Evolutionary conservation across 225 moss, liverwort and hornwort species (phyloP).

Genomic region (Lunularia cruciata): DNA sequence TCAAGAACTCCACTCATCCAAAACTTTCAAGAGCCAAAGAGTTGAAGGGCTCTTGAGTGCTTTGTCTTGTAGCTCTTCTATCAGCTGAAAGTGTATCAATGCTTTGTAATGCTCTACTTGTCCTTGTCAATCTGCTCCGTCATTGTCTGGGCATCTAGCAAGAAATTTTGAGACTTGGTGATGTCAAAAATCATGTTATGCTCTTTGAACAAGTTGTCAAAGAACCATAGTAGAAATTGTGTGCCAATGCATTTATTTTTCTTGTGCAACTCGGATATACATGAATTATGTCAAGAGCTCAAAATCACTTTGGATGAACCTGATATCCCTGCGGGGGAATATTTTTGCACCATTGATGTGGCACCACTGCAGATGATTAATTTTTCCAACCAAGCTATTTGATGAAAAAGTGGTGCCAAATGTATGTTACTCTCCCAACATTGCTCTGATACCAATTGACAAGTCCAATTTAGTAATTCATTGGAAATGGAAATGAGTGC

Average conservation of each 20-base stretch:
- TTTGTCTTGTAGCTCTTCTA: slow-evolving; percentile 29
- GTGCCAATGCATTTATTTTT: slow-evolving; percentile 31
- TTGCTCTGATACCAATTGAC: too few species aligned
- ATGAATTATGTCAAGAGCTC: slow-evolving; percentile 29
- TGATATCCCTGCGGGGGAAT: too few species aligned
- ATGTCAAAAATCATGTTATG: slow-evolving; percentile 27
- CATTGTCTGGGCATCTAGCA: slow-evolving; percentile 25
- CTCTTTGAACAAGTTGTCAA: slow-evolving; percentile 31
- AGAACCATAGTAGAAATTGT: slow-evolving; percentile 36
- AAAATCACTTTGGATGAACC: too few species aligned
- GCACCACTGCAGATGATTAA: too few species aligned
- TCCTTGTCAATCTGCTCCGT: slow-evolving; percentile 33
- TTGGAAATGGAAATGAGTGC: too few species aligned
- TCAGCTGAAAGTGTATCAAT: slow-evolving; percentile 31
- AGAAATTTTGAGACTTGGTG: slow-evolving; percentile 31
- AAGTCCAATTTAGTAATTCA: too few species aligned
- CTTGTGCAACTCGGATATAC: slow-evolving; percentile 27
- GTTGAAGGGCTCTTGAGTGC: slow-evolving; percentile 27
- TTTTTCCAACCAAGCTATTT: too few species aligned
- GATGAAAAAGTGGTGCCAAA: too few species aligned
- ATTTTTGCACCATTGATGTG: too few species aligned
- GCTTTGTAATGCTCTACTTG: slow-evolving; percentile 31
- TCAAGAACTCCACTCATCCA: slow-evolving; percentile 20
- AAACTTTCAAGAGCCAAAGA: slow-evolving; percentile 24
- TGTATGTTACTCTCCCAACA: too few species aligned